These are phyloP conservation scores for Lizonia empirigonia DNA, from an alignment of 2,329 filamentous ascomycete genomes.

Conservation along the genomic window DNA sequence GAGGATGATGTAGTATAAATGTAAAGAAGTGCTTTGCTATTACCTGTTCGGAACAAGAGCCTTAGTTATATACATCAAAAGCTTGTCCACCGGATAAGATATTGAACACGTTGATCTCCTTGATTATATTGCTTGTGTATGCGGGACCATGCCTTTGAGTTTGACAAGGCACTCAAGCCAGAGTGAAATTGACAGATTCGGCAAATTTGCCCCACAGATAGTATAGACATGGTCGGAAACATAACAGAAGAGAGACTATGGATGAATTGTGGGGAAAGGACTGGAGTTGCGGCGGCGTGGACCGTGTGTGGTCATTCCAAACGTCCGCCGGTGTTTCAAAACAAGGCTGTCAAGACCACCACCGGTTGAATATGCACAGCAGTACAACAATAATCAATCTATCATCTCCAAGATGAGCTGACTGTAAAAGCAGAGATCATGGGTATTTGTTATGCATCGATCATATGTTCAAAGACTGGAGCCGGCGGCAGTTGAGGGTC, in stretches of 20 bases:
- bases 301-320: not conserved
- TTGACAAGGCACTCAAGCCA: not conserved
- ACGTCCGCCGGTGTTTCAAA: constrained; percentile 1
- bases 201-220: not conserved
- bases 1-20: constrained; percentile 1
- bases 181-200: not conserved
- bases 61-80: constrained; percentile 24
- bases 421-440: not conserved
- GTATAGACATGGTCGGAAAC: not conserved
- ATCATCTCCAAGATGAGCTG: not conserved
- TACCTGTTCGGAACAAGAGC: constrained; percentile 18
- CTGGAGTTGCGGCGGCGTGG: not conserved
- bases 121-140: constrained; percentile 2
- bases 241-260: not conserved
- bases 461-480: not conserved
- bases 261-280: constrained; percentile 5
- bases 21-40: constrained; percentile 9
- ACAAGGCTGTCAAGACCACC: not conserved
- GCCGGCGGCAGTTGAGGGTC: not conserved
- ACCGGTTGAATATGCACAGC: constrained; percentile 1
- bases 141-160: not conserved
- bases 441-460: not conserved
- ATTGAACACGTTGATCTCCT: not conserved
- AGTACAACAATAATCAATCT: not conserved
- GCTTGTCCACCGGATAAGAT: constrained; percentile 15